Evolutionary conservation across 1,284 basidiomycete genomes (phyloP).

Genomic region (Cryptococcus floricola): DNA sequence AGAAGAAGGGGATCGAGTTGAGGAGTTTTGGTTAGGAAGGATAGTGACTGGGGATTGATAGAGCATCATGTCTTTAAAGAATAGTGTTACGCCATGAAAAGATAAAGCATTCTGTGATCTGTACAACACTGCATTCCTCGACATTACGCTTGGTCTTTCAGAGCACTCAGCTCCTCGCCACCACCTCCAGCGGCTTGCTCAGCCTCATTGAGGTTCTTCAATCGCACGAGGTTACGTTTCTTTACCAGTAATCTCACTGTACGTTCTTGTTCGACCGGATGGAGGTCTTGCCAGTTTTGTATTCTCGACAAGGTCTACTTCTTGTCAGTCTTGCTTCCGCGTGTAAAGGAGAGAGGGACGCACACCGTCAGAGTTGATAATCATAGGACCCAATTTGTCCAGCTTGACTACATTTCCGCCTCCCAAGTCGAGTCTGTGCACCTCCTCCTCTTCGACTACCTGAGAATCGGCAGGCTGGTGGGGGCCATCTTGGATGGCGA

Average conservation of each 20-base stretch:
- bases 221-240: slow-evolving; percentile 46
- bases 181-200: slow-evolving; percentile 14
- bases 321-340: neutral
- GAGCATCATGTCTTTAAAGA: too few species aligned
- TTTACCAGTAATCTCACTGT: slow-evolving; percentile 47
- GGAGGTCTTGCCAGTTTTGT: slow-evolving; percentile 46
- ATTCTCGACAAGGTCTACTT: slow-evolving; percentile 47
- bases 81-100: too few species aligned
- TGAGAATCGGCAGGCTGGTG: neutral
- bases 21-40: slow-evolving; percentile 40
- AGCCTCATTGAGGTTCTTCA: slow-evolving; percentile 30
- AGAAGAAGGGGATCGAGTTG: slow-evolving; percentile 42
- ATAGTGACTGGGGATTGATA: too few species aligned
- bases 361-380: slow-evolving; percentile 49
- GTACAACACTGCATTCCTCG: too few species aligned
- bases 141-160: neutral
- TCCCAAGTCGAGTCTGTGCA: slow-evolving; percentile 33
- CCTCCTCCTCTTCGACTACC: slow-evolving; percentile 13
- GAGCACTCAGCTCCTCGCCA: slow-evolving; percentile 4
- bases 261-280: slow-evolving; percentile 43
- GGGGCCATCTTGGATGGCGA: slow-evolving; percentile 14
- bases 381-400: slow-evolving; percentile 47
- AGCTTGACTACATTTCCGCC: slow-evolving; percentile 43
- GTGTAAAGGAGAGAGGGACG: slow-evolving; percentile 12
- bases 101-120: too few species aligned